Evolutionary conservation across 192 early-diverging fungal species (phyloP), one percentile per base, ranked within the genome.

Genomic region (Podochytrium sp.): DNA sequence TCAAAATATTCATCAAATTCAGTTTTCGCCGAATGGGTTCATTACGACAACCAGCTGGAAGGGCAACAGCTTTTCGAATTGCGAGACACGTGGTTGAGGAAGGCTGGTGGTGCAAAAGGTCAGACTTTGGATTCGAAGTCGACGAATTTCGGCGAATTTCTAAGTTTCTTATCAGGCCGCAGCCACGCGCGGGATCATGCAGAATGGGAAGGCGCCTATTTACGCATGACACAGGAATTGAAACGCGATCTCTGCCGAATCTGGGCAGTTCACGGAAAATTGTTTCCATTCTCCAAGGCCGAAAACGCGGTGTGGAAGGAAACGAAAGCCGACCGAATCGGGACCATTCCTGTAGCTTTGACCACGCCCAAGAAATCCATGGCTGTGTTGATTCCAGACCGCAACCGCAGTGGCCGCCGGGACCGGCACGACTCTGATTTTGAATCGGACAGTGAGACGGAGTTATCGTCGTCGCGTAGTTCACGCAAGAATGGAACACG

Each of bases 241-340:
- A 76, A 69, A 49, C 67, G 55, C n/a, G 40, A 60, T 39, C 53
- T 76, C 20, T 50, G 39, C 23, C 52, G 23, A 27, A 30, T 76
- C 7, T 76, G 74, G 74, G 58, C 74, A 14, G 20, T 76, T 1
- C 29, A n/a, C 10, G 74, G 74, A 27, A 76, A 69, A 49, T 29
- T 76, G 38, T 76, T 53, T 37, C 74, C 74, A 0, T 76, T 70
- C 59, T 43, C 74, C 20, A 76, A 76, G 53, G 33, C 27, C 27
- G 74, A 76, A 32, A 76, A 76, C 40, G 65, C 52, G 1, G 65
- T 38, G 2, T 76, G 74, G 74, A 76, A 52, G 51, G 67, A 76
- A 35, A 42, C 63, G 23, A 25, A 35, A 10, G 14, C 29, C 23
- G 23, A 0, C 6, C 23, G 58, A 27, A 61, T 30, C 32, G 58